phyloP scores from a whole-genome alignment of 495 filamentous ascomycete genomes.

The Tuber calosporum region DNA sequence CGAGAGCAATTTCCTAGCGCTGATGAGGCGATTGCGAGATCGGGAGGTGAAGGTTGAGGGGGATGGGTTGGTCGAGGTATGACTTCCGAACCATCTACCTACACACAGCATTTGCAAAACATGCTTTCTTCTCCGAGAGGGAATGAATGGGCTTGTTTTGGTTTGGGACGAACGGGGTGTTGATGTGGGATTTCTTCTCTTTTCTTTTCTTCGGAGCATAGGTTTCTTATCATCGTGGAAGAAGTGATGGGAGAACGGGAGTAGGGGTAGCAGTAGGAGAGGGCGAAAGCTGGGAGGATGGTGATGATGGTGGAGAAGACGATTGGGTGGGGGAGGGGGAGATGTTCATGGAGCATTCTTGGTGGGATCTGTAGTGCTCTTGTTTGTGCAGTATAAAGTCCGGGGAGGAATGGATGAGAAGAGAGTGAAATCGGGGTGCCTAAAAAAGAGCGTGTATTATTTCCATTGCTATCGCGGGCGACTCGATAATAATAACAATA shows the following conservation, averaged over 20 bases:
- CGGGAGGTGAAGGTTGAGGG: slow-evolving; percentile 39
- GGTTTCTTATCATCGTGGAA: slow-evolving; percentile 10
- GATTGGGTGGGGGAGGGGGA: slow-evolving; percentile 9
- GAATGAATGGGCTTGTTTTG: slow-evolving; percentile 10
- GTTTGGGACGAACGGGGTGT: slow-evolving; percentile 15
- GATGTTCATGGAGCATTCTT: slow-evolving; percentile 9
- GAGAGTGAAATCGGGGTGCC: neutral
- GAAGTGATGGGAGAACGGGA: slow-evolving; percentile 65
- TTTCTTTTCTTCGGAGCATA: slow-evolving; percentile 13
- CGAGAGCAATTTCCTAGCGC: slow-evolving; percentile 65
- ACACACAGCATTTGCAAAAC: slow-evolving; percentile 9
- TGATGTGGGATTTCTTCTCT: slow-evolving; percentile 11
- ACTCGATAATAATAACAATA: no score
- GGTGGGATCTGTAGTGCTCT: neutral
- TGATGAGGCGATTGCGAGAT: slow-evolving; percentile 56
- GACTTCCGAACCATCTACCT: neutral
- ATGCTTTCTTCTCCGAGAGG: neutral
- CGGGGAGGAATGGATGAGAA: neutral
- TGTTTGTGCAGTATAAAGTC: neutral
- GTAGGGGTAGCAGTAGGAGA: slow-evolving; percentile 80
- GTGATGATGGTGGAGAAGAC: neutral
- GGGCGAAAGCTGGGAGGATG: slow-evolving; percentile 45
- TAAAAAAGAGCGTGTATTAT: neutral
- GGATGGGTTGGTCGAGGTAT: slow-evolving; percentile 37
- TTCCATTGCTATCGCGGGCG: slow-evolving; percentile 3